Evolutionary conservation across 179 eudicot genomes (phyloP), one percentile per base, ranked within the genome.

Genomic region (Camellia oleifera): DNA sequence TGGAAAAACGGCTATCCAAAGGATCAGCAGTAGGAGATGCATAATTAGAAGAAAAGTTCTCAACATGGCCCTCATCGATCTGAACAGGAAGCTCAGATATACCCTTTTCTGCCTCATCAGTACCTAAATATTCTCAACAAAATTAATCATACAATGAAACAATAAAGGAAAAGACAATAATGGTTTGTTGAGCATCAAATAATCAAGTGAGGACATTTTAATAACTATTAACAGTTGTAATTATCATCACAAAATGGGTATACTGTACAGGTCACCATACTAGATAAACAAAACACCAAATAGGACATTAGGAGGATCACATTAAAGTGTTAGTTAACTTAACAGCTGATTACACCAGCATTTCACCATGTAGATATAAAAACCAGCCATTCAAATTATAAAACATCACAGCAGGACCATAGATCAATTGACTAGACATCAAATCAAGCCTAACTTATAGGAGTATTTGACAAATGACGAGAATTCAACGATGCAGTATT

Each of bases 41-140:
- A 72, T 66, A 69, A 80, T 69, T 69, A 77, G 85, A 83, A 81
- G 82, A 79, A 60, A 72, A 77, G 26, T 83, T 84, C 79, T 89
- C 85, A 46, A 72, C 82, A 78, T 66, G 78, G 76, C 83, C 75
- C 77, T 40, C 62, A 54, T 57, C 67, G 15, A 75, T 66, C 69
- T 75, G 79, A 50, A 77, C 20, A 46, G 78, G 74, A 45, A 79
- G 52, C 87, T 87, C 74, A 67, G 82, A 79, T n/a, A 65, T 69
- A 54, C 65, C 78, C 75, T 78, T 72, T 54, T 78, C 81, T 46
- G 71, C 79, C 77, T 66, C 71, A 15, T 56, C 78, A 71, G 13
- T 77, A 66, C 81, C 83, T 82, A 62, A 53, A 84, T 58, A 46
- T 69, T 48, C 70, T 42, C 15, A 69, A 61, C 57, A 45, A 53